Base-by-base conservation (phyloP, 2,329 filamentous ascomycete genomes). In the Neofusicoccum cordaticola region DNA sequence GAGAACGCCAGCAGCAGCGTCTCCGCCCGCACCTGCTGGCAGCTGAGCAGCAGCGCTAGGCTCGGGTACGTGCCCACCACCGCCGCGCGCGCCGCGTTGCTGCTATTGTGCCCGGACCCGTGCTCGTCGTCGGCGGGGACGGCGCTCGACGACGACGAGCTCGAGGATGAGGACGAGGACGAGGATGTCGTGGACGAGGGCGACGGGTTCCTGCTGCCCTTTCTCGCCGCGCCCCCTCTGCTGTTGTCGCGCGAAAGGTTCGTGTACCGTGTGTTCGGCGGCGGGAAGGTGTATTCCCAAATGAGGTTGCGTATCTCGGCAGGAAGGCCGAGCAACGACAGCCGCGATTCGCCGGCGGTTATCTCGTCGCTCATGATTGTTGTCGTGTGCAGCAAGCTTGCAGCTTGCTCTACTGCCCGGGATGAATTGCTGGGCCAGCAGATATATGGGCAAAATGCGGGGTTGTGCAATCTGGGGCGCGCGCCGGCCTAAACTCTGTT, bases 291-390 rank as follows among this genome's bases (percentile, higher is more conserved):
- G 42, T 65, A 65, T 19, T 64, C 53, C 48, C 61, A 67, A n/a
- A 67, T 67, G 37, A 65, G 51, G 17, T 66, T 60, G n/a, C 66
- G 52, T 19, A 67, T 57, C 44, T 67, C 66, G 22, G 51, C 58
- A 1, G 66, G 66, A 7, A 67, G 62, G 34, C 64, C 66, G 19
- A 67, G 47, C 4, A 67, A 41, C 17, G 64, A 63, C 19, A 48
- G 51, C 22, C 62, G 48, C 37, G 39, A 37, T 35, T 53, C 51
- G 34, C 45, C 19, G 34, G 12, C 35, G 8, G 15, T 19, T 9
- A 19, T 19, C 9, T 22, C 53, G 53, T 17, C 41, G 56, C n/a
- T 37, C 56, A 60, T 60, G n/a, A 39, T 42, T n/a, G 42, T 44
- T 19, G 41, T 9, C 12, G 31, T 15, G 50, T 31, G 34, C 13